Evolutionary conservation across 2,329 filamentous ascomycete species (phyloP), one percentile per base, ranked within the genome.

Genomic region (Aspergillus pseudoterreus): DNA sequence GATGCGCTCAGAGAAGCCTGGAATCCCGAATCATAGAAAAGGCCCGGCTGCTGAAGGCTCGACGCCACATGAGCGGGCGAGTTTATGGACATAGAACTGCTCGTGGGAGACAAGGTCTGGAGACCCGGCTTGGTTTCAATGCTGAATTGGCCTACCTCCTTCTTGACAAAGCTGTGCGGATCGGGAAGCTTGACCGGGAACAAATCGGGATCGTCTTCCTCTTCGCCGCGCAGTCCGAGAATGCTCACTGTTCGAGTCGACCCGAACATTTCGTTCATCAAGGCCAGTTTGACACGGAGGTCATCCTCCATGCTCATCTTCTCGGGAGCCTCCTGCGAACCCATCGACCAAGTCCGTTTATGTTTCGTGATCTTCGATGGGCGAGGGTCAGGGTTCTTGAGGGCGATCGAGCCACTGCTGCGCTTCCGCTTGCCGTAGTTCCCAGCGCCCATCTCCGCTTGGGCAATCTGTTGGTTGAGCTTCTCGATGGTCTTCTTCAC

Each of bases 401-500:
- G 52, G 15, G 76, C 74, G 9, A 78, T 73, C 0, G 80, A 78
- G 22, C 75, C 75, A 59, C 75, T 80, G 64, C 74, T 80, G 58
- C 82, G 78, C 66, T 85, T 85, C 50, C 82, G 75, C 65, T 85
- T 85, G 54, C 81, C 80, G 50, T 81, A 75, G 46, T 80, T 79
- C 52, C 81, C 79, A 67, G 81, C 78, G 17, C 82, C 82, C 50
- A 81, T 76, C 62, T 85, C 82, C 19, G 80, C 78, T 64, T 96
- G 91, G 0, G 87, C 79, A 54, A 96, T 94, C 65, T 96, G 92
- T 66, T 96, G 91, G 71, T 95, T 95, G 43, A 96, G 76, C 72
- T 96, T 97, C 65, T 96, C 92, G 61, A 97, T 96, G 0, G 88
- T 90, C 74, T 96, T 97, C 72, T 95, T 95, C 57, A 97, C 89